Conservation (phyloP, 306 rosid species). For the Cucumis sativus region DNA sequence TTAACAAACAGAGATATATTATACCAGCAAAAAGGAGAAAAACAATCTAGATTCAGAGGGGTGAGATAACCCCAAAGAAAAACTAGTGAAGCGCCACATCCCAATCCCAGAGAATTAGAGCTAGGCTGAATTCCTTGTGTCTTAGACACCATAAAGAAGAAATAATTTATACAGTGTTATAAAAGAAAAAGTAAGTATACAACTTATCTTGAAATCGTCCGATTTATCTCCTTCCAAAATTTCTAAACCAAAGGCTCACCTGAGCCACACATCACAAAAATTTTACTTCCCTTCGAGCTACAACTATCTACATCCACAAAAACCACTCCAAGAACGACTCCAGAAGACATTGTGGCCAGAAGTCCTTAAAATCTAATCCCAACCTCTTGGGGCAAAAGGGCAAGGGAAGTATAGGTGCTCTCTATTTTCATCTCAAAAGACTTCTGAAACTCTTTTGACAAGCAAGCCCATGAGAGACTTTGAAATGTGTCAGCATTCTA, state of each 20-base stretch:
- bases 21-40: not conserved
- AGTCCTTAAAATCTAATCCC: not conserved
- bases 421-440: not conserved
- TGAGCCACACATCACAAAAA: not conserved
- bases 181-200: not conserved
- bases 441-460: not conserved
- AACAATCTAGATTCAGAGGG: not conserved
- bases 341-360: not conserved
- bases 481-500: not conserved
- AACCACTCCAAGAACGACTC: not conserved
- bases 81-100: not conserved
- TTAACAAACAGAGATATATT: not conserved
- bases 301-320: not conserved
- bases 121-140: not conserved
- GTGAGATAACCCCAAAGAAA: not conserved
- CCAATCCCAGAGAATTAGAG: not conserved
- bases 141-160: not conserved
- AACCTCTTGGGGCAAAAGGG: not conserved
- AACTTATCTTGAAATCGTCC: not conserved
- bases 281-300: not conserved
- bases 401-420: not conserved
- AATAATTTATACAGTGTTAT: not conserved
- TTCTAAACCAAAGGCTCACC: not conserved
- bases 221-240: not conserved
- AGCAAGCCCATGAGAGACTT: not conserved